phyloP scores from a whole-genome alignment of 208 protist species.

The Trypanosoma boissoni region DNA sequence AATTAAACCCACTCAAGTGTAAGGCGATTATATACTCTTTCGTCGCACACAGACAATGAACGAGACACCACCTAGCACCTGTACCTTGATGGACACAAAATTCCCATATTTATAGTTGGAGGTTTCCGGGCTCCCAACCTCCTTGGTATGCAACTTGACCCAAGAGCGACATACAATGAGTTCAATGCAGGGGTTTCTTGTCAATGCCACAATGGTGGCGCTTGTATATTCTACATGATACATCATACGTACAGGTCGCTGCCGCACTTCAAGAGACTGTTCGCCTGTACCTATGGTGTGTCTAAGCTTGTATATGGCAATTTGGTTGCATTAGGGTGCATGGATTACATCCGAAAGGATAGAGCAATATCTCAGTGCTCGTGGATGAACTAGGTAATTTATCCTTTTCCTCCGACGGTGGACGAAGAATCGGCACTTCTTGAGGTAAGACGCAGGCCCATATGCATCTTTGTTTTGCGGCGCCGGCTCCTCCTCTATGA shows the following conservation, averaged over 20 bases:
- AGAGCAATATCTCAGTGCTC: neutral
- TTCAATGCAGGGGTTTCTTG: neutral
- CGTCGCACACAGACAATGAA: slow-evolving; percentile 2
- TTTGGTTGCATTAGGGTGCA: neutral
- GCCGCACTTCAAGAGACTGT: neutral
- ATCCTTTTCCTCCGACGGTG: neutral
- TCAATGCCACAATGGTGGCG: neutral
- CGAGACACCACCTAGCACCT: neutral
- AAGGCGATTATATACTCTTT: slow-evolving; percentile 2
- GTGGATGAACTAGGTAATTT: neutral
- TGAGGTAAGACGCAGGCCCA: neutral
- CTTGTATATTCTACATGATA: neutral
- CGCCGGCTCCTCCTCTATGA: neutral
- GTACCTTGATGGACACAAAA: neutral
- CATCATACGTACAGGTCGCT: neutral
- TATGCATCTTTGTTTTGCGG: neutral
- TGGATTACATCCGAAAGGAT: neutral
- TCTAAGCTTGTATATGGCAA: neutral
- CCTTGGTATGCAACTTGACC: slow-evolving; percentile 14
- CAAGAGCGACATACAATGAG: neutral
- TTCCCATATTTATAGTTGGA: neutral
- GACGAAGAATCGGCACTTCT: neutral
- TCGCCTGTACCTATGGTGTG: neutral
- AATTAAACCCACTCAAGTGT: slow-evolving; percentile 4
- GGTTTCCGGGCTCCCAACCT: neutral